Evolutionary conservation across 2,329 filamentous ascomycete genomes (phyloP), one percentile per base, ranked within the genome.

Genomic region (Trichoderma cornu-damae): DNA sequence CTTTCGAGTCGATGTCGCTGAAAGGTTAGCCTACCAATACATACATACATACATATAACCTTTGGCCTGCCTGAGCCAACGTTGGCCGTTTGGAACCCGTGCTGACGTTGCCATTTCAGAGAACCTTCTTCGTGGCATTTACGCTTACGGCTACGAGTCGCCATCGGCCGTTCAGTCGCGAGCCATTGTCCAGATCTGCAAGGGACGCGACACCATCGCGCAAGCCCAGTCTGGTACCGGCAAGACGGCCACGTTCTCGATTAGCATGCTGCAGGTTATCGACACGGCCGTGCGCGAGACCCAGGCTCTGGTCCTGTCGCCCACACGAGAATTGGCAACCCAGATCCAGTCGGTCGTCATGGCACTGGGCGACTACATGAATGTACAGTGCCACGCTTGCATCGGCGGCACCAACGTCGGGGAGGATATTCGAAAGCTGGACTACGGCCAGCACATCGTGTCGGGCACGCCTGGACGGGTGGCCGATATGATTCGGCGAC

Each of bases 331-430:
- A 81, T 80, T 99, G 63, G 94, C 94, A 44, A 96, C 93, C 26
- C 94, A 99, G 76, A 99, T 99, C 63, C 94, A 99, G 76, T 96
- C 90, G 34, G 94, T 99, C 59, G 89, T 99, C 66, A 96, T 97
- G 86, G 94, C 94, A n/a, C 84, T 99, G n/a, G 94, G 94, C 64
- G 94, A 99, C 75, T 99, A 96, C 80, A 97, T 99, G 94, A 96
- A 96, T 70, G 90, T 99, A 3, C 92, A 99, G 75, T 99, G 94
- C 77, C 94, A 99, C 69, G 93, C 94, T 59, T 99, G 94, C 75
- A 97, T 99, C 68, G 94, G 94, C 65, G 94, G 94, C 60, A 99
- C 94, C 64, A 97, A 96, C 69, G 92, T 99, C 35, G 91, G 94
- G 66, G 94, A 97, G 72, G 94, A 99, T 70, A 99, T 99, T 66